phyloP scores from a whole-genome alignment of 345 rosid genomes.

The Ceriops zippeliana region DNA sequence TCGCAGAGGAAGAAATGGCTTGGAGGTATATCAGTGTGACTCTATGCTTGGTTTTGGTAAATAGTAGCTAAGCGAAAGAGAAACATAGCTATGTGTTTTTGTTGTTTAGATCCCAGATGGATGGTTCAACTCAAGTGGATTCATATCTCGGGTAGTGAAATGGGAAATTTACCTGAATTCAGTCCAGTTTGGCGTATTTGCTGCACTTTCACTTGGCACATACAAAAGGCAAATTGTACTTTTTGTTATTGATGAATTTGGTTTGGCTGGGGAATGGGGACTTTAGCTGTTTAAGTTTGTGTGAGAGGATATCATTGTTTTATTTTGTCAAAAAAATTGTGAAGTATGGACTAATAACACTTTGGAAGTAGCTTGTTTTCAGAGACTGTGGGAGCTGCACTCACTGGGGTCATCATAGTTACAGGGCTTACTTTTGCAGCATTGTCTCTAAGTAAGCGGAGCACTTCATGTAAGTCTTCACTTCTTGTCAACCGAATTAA shows the following conservation, averaged over 20 bases:
- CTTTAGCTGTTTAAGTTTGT: background rate
- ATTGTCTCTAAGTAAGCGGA: constrained; percentile 52
- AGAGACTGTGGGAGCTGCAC: constrained; percentile 80
- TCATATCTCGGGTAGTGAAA: too few species aligned
- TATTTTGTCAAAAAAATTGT: background rate
- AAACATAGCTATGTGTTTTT: too few species aligned
- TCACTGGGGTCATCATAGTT: constrained; percentile 57
- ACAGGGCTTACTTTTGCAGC: constrained; percentile 60
- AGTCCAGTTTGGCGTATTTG: too few species aligned
- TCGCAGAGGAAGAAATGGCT: too few species aligned
- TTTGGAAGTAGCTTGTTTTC: constrained; percentile 65
- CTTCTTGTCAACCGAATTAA: background rate
- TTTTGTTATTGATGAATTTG: background rate
- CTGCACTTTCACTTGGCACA: too few species aligned
- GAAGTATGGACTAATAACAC: constrained; percentile 55
- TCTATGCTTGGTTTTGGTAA: too few species aligned
- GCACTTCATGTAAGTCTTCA: constrained; percentile 51
- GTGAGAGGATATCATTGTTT: background rate
- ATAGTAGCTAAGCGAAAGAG: too few species aligned
- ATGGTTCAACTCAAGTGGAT: too few species aligned
- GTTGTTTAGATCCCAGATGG: too few species aligned
- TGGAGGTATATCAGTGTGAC: too few species aligned
- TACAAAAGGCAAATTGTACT: too few species aligned
- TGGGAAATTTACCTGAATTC: too few species aligned
- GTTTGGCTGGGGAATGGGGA: background rate